These are phyloP conservation scores for Fusarium sp. DNA, from an alignment of 2,329 filamentous ascomycete genomes.

Conservation along the genomic window DNA sequence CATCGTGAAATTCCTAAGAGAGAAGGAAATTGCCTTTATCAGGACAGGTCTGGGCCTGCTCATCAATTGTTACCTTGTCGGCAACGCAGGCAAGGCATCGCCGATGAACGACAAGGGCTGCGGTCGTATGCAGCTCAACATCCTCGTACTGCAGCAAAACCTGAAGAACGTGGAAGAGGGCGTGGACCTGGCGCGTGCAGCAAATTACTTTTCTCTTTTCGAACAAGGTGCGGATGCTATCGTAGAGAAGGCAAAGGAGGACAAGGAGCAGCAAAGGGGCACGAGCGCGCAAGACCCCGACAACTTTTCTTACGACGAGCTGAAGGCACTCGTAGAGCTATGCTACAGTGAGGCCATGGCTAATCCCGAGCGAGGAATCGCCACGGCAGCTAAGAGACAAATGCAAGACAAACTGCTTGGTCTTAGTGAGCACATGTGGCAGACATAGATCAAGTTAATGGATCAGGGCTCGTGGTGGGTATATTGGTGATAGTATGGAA, in stretches of 20 bases:
- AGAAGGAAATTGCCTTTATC: slow-evolving; percentile 78
- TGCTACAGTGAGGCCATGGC: slow-evolving; percentile 75
- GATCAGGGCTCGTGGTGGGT: slow-evolving; percentile 11
- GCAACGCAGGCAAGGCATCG: slow-evolving; percentile 75
- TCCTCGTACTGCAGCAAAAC: slow-evolving; percentile 94
- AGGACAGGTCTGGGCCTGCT: slow-evolving; percentile 80
- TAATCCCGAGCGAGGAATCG: slow-evolving; percentile 75
- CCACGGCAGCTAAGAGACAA: slow-evolving; percentile 72
- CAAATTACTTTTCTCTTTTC: slow-evolving; percentile 77
- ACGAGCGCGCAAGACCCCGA: slow-evolving; percentile 52
- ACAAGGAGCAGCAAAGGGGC: slow-evolving; percentile 51
- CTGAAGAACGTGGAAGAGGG: slow-evolving; percentile 89
- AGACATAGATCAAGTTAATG: slow-evolving; percentile 50
- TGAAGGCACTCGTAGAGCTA: slow-evolving; percentile 73
- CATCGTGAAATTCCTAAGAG: slow-evolving; percentile 76
- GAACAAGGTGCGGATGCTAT: slow-evolving; percentile 73
- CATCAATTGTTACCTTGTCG: slow-evolving; percentile 82
- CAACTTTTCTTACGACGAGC: slow-evolving; percentile 72
- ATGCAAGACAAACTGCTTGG: slow-evolving; percentile 77
- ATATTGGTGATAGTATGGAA: background rate
- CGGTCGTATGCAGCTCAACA: slow-evolving; percentile 91
- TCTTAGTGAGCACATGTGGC: slow-evolving; percentile 79
- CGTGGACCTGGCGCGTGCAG: slow-evolving; percentile 71
- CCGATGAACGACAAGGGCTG: slow-evolving; percentile 88
- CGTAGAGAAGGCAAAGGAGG: slow-evolving; percentile 68